Percentiles rank a stretch among this genome's conserved stretches.
These are phyloP conservation scores for Vigna reflexopilosa DNA, from an alignment of 306 rosid genomes.

Conservation along the genomic window DNA sequence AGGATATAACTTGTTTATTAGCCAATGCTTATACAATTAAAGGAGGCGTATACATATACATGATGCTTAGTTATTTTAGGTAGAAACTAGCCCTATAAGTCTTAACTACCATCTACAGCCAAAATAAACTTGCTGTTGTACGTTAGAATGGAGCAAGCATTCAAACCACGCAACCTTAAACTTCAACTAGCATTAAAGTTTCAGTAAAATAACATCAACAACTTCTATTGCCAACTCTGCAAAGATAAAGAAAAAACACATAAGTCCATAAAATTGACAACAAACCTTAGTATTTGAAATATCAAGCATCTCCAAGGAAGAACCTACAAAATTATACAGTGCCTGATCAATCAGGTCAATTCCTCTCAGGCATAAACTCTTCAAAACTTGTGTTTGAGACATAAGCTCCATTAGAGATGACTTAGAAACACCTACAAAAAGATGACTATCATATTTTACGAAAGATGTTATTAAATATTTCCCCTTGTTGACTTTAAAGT, in stretches of 20 bases:
- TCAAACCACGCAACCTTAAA: slow-evolving; percentile 8
- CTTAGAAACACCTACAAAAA: slow-evolving; percentile 60
- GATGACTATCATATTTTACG: slow-evolving; percentile 13
- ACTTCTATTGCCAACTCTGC: slow-evolving; percentile 16
- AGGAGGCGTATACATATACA: neutral
- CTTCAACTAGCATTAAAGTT: slow-evolving; percentile 13
- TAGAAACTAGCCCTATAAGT: slow-evolving; percentile 15
- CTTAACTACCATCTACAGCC: slow-evolving; percentile 3
- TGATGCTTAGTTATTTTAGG: slow-evolving; percentile 7
- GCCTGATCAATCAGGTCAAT: slow-evolving; percentile 67
- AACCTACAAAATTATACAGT: slow-evolving; percentile 62
- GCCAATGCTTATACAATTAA: neutral
- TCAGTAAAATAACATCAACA: slow-evolving; percentile 34
- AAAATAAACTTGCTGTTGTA: slow-evolving; percentile 3
- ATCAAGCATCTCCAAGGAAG: slow-evolving; percentile 85
- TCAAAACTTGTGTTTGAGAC: slow-evolving; percentile 68
- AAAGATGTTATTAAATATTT: too few relatives aligned
- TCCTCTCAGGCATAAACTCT: slow-evolving; percentile 74
- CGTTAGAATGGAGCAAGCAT: slow-evolving; percentile 37
- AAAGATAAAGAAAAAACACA: slow-evolving; percentile 20
- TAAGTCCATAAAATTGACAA: slow-evolving; percentile 38
- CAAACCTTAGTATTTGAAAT: slow-evolving; percentile 81
- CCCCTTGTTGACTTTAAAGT: too few relatives aligned
- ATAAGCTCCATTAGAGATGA: slow-evolving; percentile 63
- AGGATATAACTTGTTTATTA: slow-evolving; percentile 16